Evolutionary conservation across 1,284 basidiomycete species (phyloP).

Genomic region (Fomitopsis betulina): DNA sequence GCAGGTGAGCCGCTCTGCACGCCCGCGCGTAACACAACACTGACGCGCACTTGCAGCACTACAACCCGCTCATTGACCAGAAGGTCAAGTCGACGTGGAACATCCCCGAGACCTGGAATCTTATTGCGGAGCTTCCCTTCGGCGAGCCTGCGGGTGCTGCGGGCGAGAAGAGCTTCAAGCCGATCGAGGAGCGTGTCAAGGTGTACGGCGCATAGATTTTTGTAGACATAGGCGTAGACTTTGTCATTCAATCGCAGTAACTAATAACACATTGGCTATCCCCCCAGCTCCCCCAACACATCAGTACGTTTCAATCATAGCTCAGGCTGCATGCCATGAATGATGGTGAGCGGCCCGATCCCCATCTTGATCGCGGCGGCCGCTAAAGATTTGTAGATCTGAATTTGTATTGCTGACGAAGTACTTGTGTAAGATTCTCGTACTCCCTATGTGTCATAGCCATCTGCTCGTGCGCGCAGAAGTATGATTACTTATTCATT

Average conservation of each 20-base stretch:
- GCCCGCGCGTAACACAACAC: background rate
- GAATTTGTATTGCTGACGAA: background rate
- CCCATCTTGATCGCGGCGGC: background rate
- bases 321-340: too few relatives aligned
- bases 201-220: constrained; percentile 15
- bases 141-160: constrained; percentile 18
- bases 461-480: too few relatives aligned
- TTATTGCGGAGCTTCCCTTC: constrained; percentile 21
- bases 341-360: too few relatives aligned
- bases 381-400: background rate
- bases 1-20: constrained; percentile 3
- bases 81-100: constrained; percentile 20
- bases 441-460: background rate
- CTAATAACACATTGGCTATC: background rate
- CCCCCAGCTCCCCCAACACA: too few relatives aligned
- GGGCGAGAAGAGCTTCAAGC: constrained; percentile 17
- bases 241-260: background rate
- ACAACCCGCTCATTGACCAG: constrained; percentile 22
- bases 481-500: too few relatives aligned
- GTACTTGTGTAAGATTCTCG: background rate
- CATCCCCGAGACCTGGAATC: constrained; percentile 19
- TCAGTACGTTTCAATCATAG: too few relatives aligned
- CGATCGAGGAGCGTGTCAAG: constrained; percentile 22
- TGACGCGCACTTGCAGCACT: constrained; percentile 15
- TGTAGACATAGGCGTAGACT: background rate